phyloP scores from a whole-genome alignment of 495 filamentous ascomycete genomes.

The Sporormia fimetaria region DNA sequence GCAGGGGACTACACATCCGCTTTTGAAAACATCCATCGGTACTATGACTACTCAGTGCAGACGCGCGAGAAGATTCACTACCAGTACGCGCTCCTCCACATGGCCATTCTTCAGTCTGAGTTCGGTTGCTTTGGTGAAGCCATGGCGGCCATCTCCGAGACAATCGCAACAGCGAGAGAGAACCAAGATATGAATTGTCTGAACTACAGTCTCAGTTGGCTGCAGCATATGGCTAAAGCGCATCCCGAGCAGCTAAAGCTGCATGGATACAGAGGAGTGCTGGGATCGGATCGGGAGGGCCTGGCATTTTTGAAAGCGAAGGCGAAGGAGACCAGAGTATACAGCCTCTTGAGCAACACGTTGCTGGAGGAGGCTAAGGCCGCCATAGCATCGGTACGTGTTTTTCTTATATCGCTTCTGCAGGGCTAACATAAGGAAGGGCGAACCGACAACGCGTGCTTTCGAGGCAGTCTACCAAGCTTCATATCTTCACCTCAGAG shows the following conservation, averaged over 20 bases:
- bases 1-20: slow-evolving; percentile 82
- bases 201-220: slow-evolving; percentile 92
- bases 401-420: not conserved
- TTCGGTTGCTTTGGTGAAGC: slow-evolving; percentile 88
- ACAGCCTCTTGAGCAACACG: slow-evolving; percentile 73
- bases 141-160: slow-evolving; percentile 85
- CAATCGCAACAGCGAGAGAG: slow-evolving; percentile 80
- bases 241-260: slow-evolving; percentile 67
- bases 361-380: slow-evolving; percentile 80
- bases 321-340: slow-evolving; percentile 80
- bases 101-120: slow-evolving; percentile 87
- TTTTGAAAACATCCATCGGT: slow-evolving; percentile 85
- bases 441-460: slow-evolving; percentile 66
- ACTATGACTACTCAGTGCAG: slow-evolving; percentile 96
- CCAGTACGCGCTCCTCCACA: slow-evolving; percentile 90
- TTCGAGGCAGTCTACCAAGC: slow-evolving; percentile 70
- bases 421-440: slow-evolving; percentile 34
- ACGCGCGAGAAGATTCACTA: slow-evolving; percentile 76
- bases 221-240: slow-evolving; percentile 85
- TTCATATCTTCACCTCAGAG: slow-evolving; percentile 68
- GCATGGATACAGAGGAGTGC: slow-evolving; percentile 56
- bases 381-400: slow-evolving; percentile 48
- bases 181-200: slow-evolving; percentile 85
- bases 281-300: slow-evolving; percentile 70
- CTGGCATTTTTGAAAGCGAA: slow-evolving; percentile 77